Base-by-base conservation (phyloP, 345 rosid genomes). In the Eucalyptus pumila region DNA sequence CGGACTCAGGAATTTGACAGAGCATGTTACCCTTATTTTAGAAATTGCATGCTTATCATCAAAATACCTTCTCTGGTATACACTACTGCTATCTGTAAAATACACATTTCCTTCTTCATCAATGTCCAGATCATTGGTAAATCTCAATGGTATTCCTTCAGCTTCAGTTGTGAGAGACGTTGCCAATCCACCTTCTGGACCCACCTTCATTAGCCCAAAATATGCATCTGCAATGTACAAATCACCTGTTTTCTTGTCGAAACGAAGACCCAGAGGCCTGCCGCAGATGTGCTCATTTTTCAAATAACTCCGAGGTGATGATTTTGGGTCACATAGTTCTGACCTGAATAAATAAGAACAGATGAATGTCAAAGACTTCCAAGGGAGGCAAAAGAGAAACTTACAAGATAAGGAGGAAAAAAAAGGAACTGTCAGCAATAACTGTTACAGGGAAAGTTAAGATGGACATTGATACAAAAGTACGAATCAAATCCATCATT, bases 191-290 rank as follows among this genome's bases (percentile, higher is more conserved):
- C 99, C 99, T 93, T 94, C 95, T 60, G 98, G 98, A 37, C 99
- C 98, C 6, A 97, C 99, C 91, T 95, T 96, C 96, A 96, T 88
- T 89, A 97, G 93, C 91, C 99, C 99, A 87, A 97, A 92, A 90
- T 96, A 97, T 5, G 99, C 99, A 89, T 97, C 99, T 17, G 98
- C 99, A 15, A 97, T 96, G 91, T 95, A 97, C 69, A 97, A 93
- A 90, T 96, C 98, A 8, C 99, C 98, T 3, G 93, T 95, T 90
- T 92, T 94, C 93, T 95, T 96, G 87, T 96, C 92, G 86, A 97
- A 97, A 14, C 97, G 96, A 37, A 97, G 97, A 65, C 99, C 99
- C 86, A 97, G 90, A 90, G 99, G 99, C 91, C 99, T 94, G 58
- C 99, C 99, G 87, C 99, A 97, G 65, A 96, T 94, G 91, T 97